Evolutionary conservation across 106 monocot genomes (phyloP), one percentile per base, ranked within the genome.

Genomic region (Dendrobium nobile): DNA sequence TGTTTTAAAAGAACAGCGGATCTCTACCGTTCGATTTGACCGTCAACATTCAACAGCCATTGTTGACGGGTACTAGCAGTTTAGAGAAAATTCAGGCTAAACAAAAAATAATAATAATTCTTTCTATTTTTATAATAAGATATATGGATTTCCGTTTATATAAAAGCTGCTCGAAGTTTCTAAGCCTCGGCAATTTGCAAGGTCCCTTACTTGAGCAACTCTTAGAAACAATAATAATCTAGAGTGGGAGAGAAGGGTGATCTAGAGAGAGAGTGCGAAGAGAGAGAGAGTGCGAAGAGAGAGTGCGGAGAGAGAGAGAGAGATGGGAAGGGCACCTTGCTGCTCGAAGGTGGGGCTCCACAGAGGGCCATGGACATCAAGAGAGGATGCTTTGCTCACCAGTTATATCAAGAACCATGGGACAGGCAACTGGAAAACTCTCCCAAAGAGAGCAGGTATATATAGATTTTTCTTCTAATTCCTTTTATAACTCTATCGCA

Each of bases 321-420:
- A 67, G 11, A 84, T 84, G 84, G 84, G 84, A 31, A 73, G 79
- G 79, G 37, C 74, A 31, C 83, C 83, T 2, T 84, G 84, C 64
- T 84, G 79, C 31, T 24, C 45, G 17, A 84, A 45, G 67, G 84
- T 79, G 61, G 84, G 73, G 22, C 55, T 84, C 19, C 73, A 74
- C 33, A 67, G 59, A 22, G 84, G 84, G 18, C 74, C 79, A 26
- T 84, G 84, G 84, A 74, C 84, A 7, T 58, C 79, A 13, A 15
- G 10, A 28, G 84, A 84, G 75, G 84, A 84, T 54, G 64, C 45
- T 1, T 44, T 79, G 18, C 79, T 84, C 20, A 59, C 33, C 7
- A 41, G 73, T n/a, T 84, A 79, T 72, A 79, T 79, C 47, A 41
- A 26, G 6, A 77, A 20, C 26, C 56, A 84, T 20, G 84, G 84